Evolutionary conservation across 345 rosid genomes (phyloP), one percentile per base, ranked within the genome.

Genomic region (Hypericum androsaemum): DNA sequence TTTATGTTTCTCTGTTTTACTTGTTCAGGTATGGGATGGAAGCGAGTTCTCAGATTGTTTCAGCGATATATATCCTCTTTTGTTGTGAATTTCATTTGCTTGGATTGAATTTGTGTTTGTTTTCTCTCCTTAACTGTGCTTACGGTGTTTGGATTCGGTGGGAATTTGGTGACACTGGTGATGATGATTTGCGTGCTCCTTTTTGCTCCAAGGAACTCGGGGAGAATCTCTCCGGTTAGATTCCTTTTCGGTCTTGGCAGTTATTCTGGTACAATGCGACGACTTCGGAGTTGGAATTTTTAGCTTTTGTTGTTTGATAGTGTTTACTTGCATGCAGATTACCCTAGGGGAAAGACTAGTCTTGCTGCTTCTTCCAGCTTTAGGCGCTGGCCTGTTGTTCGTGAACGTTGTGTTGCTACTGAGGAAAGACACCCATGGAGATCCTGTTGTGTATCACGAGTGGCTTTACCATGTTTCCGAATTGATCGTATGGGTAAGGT

Each of bases 401-500:
- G 63, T 81, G 67, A 85, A 80, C 53, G 37, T 80, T 57, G 61
- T 73, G 56, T 47, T 76, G 45, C 74, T 81, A 64, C 15, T 67
- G 52, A 71, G 56, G 62, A 77, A 64, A 71, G 64, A 59, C 7
- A 53, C 59, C 59, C 28, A 51, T n/a, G 64, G 76, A 53, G 82
- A 76, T 43, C 61, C 69, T 62, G 37, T 71, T 12, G 41, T 46
- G 7, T 77, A 76, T 67, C 63, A 75, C 54, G 68, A 65, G 50
- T 80, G 74, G 81, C 76, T 83, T 72, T 74, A 69, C 62, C 60
- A 61, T 58, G 57, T 74, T 60, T 81, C 86, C 43, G 71, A 66
- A 53, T 65, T 79, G 52, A 54, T 71, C 41, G 71, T 79, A 14
- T 85, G 95, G 92, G 97, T 89, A 71, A 77, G 85, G 49, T 61